phyloP scores from a whole-genome alignment of 1,284 basidiomycete species.

The Ganoderma multipileum region DNA sequence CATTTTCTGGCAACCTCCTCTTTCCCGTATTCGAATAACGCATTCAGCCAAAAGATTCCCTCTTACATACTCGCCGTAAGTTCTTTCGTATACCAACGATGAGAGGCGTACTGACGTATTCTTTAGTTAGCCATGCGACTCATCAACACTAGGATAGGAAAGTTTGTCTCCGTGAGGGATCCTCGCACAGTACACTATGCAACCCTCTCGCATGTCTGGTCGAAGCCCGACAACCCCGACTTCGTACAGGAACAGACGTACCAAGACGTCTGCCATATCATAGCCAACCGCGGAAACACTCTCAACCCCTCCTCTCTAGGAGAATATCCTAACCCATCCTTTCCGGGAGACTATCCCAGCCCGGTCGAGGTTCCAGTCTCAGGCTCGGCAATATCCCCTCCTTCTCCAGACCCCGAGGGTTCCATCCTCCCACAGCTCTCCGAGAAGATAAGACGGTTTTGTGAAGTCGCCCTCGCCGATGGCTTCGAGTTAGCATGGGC shows the following conservation, averaged over 20 bases:
- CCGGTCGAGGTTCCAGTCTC: not conserved
- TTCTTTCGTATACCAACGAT: not conserved
- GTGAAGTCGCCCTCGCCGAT: not conserved
- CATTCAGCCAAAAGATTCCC: not conserved
- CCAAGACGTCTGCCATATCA: not conserved
- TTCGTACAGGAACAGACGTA: conserved; percentile 6
- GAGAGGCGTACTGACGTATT: not conserved
- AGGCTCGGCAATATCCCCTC: not conserved
- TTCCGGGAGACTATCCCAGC: not conserved
- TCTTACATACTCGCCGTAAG: not conserved
- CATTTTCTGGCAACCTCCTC: no score
- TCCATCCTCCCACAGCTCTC: not conserved
- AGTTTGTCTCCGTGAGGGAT: not conserved
- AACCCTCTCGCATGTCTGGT: conserved; percentile 13
- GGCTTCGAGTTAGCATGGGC: conserved; percentile 5
- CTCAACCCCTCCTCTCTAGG: not conserved
- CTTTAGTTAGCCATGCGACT: conserved; percentile 5
- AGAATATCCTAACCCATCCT: not conserved
- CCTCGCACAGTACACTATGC: conserved; percentile 9
- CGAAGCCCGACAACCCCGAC: not conserved
- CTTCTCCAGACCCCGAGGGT: not conserved
- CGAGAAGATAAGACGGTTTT: not conserved
- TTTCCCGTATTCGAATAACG: not conserved
- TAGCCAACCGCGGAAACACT: not conserved
- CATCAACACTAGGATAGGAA: conserved; percentile 2